These are phyloP conservation scores for Eruca vesicaria DNA, from an alignment of 441 rosid genomes.

Conservation along the genomic window DNA sequence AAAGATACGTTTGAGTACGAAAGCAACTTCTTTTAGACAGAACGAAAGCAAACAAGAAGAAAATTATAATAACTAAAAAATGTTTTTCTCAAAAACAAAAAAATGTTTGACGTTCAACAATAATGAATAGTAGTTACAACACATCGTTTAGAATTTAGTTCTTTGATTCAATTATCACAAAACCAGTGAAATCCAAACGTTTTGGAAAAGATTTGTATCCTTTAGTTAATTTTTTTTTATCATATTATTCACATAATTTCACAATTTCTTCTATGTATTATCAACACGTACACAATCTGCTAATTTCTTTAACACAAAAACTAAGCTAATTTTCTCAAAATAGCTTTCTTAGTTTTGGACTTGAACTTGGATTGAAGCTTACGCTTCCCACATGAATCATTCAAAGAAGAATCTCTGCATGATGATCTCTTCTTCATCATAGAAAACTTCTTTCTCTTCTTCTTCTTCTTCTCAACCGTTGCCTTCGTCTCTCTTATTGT, in stretches of 20 bases:
- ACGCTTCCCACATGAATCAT: constrained; percentile 22
- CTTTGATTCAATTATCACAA: neutral
- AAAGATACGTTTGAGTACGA: neutral
- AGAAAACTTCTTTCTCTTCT: constrained; percentile 29
- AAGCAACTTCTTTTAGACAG: neutral
- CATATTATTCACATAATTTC: constrained; percentile 17
- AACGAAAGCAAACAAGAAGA: neutral
- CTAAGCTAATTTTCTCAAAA: neutral
- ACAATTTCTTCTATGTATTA: constrained; percentile 13
- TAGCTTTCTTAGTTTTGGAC: constrained; percentile 19
- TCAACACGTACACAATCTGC: constrained; percentile 11
- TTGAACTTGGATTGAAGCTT: constrained; percentile 23
- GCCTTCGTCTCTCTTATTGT: constrained; percentile 55
- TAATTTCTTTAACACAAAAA: neutral
- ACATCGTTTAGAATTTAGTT: neutral
- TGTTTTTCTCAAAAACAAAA: no score
- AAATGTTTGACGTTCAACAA: neutral
- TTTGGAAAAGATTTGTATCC: neutral
- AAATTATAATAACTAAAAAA: no score
- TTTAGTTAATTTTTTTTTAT: neutral
- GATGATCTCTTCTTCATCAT: constrained; percentile 47
- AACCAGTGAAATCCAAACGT: neutral
- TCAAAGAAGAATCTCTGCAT: constrained; percentile 22
- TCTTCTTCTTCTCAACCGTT: constrained; percentile 24
- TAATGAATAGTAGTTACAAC: neutral